Base-by-base conservation (phyloP, 1,284 basidiomycete species). In the Cryptococcus sp. region DNA sequence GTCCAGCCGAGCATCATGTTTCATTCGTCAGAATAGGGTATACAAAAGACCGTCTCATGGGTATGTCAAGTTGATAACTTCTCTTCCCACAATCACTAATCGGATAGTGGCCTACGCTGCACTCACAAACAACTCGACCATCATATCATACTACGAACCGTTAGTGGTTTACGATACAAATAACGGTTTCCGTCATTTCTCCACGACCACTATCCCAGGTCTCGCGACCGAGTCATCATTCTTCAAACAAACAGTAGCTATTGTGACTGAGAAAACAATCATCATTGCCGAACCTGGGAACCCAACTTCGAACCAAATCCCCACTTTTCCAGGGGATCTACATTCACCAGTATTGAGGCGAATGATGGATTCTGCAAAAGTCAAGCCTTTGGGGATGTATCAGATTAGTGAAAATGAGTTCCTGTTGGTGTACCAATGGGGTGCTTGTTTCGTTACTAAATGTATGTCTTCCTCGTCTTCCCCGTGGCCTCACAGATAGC, bases 251-350 rank as follows among this genome's bases (percentile, higher is more conserved):
- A 70, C 67, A 0, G 56, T 68, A 2, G 62, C 67, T 1, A 54
- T 64, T 2, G 55, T 67, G 22, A 63, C 64, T 2, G 66, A 67
- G 18, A 66, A 65, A 46, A 31, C 52, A 4, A 61, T 70, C 40
- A 49, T 67, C 23, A 61, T 70, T 40, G 63, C 62, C 43, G 67
- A 70, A 52, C 64, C 66, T 4, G 66, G 67, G 2, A 67, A 65
- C 43, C 54, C 63, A 18, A 50, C 53, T 7, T 58, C 50, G 46
- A 64, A 64, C 36, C 22, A 43, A 2, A 61, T 70, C n/a, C 67
- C 67, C 14, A 59, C 55, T 9, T 56, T 63, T 14, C 52, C 59
- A 28, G 19, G 43, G 5, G 52, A 47, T 10, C 42, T 57, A 18
- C 49, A 54, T 25, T 47, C 43, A 11, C 46, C 54, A 9, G 49